Percentiles rank a stretch among this genome's conserved stretches.
These are phyloP conservation scores for Cadophora sp. DNA, from an alignment of 2,329 filamentous ascomycete species.

Conservation along the genomic window DNA sequence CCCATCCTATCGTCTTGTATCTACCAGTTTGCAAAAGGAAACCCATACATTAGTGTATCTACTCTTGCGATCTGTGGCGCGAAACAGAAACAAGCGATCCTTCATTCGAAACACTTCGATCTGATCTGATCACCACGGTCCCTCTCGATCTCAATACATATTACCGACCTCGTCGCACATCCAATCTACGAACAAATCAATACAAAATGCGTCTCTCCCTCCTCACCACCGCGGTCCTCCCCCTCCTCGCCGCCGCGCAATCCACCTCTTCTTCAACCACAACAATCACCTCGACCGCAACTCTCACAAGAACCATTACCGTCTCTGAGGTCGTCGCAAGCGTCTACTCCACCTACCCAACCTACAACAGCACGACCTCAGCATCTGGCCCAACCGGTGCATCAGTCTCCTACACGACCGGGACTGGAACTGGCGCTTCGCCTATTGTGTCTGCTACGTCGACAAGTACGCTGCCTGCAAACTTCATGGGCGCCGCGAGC, in stretches of 20 bases:
- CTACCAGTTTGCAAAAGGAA: background rate
- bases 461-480: conserved; percentile 45
- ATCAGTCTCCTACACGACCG: conserved; percentile 32
- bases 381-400: conserved; percentile 40
- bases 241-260: conserved; percentile 58
- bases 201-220: conserved; percentile 52
- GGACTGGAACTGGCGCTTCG: conserved; percentile 25
- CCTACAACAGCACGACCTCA: conserved; percentile 42
- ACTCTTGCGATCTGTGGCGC: background rate
- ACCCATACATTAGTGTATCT: background rate
- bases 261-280: conserved; percentile 42
- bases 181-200: conserved; percentile 17
- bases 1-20: background rate
- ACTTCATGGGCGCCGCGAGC: conserved; percentile 51
- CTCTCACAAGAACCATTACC: conserved; percentile 58
- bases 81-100: conserved; percentile 10
- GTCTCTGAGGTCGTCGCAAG: conserved; percentile 52
- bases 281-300: conserved; percentile 55
- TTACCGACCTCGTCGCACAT: background rate
- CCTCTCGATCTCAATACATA: conserved; percentile 11
- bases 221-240: conserved; percentile 57
- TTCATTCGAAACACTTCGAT: conserved; percentile 12
- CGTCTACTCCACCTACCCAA: conserved; percentile 47
- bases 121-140: conserved; percentile 15
- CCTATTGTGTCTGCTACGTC: conserved; percentile 31